Conservation (phyloP, 1,139 yeast genomes). For the Saccharomycopsis hybrid region DNA sequence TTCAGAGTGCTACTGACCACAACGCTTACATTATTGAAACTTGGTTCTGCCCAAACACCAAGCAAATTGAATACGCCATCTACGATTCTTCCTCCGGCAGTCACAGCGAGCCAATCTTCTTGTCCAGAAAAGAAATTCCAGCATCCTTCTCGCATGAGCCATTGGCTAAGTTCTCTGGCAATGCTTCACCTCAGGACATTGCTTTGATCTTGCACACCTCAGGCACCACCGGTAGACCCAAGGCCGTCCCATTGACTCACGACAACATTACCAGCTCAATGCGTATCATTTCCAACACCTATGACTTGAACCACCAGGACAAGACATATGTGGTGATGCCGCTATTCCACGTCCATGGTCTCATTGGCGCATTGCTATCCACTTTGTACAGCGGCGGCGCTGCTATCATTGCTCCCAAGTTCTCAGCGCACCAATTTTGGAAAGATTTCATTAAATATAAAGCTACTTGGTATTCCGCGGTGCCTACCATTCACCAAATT, state of each 20-base stretch:
- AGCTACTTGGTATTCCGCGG: constrained; percentile 69
- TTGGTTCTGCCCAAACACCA: constrained; percentile 35
- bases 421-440: constrained; percentile 58
- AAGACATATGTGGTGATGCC: constrained; percentile 64
- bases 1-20: constrained; percentile 40
- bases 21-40: constrained; percentile 45
- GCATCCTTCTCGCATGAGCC: background rate
- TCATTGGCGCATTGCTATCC: constrained; percentile 54
- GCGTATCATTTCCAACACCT: constrained; percentile 49
- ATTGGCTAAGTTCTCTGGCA: constrained; percentile 25
- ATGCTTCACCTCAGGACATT: constrained; percentile 40
- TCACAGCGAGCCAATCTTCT: background rate
- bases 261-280: constrained; percentile 52
- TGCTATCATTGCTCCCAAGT: constrained; percentile 49
- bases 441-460: constrained; percentile 39
- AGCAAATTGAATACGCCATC: constrained; percentile 36
- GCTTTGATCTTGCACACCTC: constrained; percentile 63
- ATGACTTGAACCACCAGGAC: constrained; percentile 42
- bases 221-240: constrained; percentile 69
- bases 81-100: constrained; percentile 21
- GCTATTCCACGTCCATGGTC: constrained; percentile 65
- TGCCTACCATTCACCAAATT: constrained; percentile 65
- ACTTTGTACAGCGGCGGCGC: constrained; percentile 56
- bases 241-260: constrained; percentile 64
- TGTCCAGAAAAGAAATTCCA: background rate